These are phyloP conservation scores for Groenewaldozyma sp. DNA, from an alignment of 1,139 yeast species.

Conservation along the genomic window DNA sequence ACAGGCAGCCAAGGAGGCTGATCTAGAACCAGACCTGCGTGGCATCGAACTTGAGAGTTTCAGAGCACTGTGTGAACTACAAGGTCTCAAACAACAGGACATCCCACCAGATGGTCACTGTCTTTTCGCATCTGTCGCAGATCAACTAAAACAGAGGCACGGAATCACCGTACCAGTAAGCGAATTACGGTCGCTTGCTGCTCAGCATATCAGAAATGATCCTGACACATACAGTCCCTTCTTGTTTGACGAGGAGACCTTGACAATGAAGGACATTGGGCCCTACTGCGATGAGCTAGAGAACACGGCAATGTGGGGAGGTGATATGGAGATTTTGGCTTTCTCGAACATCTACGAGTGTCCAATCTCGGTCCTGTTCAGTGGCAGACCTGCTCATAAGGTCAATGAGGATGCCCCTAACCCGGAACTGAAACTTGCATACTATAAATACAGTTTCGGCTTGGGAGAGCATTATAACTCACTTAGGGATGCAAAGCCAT, in stretches of 20 bases:
- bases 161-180: constrained; percentile 35
- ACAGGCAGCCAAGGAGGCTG: constrained; percentile 68
- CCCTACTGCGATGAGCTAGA: constrained; percentile 63
- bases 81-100: constrained; percentile 40
- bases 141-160: constrained; percentile 57
- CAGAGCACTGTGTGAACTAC: constrained; percentile 40
- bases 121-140: constrained; percentile 74
- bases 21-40: constrained; percentile 53
- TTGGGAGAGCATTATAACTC: constrained; percentile 95
- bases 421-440: constrained; percentile 60
- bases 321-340: constrained; percentile 85
- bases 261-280: constrained; percentile 52
- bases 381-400: constrained; percentile 55
- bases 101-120: constrained; percentile 93
- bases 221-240: constrained; percentile 73
- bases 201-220: constrained; percentile 52
- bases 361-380: constrained; percentile 66
- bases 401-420: constrained; percentile 43
- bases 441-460: constrained; percentile 77
- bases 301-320: constrained; percentile 88
- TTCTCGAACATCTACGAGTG: constrained; percentile 57
- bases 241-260: constrained; percentile 65
- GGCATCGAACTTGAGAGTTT: constrained; percentile 63
- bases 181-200: constrained; percentile 56
- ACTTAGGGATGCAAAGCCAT: constrained; percentile 39